Percentiles rank a stretch among this genome's conserved stretches.
phyloP scores from a whole-genome alignment of 441 rosid species.

The Isatis lusitanica region DNA sequence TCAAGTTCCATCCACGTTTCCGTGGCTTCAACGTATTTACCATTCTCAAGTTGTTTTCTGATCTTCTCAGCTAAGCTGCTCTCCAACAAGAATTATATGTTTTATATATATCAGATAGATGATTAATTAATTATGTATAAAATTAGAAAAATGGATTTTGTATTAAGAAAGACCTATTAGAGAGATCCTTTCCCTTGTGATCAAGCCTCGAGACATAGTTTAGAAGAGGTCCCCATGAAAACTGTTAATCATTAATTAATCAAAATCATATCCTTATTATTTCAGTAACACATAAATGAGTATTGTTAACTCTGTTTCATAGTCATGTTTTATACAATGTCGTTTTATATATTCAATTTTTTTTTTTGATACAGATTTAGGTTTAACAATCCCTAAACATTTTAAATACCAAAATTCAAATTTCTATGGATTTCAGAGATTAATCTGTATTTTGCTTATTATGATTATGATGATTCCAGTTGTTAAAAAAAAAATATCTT shows the following conservation, averaged over 20 bases:
- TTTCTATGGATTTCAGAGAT: too few species aligned
- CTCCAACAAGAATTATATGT: background rate
- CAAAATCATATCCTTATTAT: background rate
- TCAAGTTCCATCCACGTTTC: conserved; percentile 63
- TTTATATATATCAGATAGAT: conserved; percentile 6
- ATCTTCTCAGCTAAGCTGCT: conserved; percentile 62
- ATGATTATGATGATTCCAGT: too few species aligned
- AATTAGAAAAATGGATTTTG: background rate
- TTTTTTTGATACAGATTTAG: background rate
- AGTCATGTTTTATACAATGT: background rate
- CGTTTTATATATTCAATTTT: background rate
- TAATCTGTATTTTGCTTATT: too few species aligned
- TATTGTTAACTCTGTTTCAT: background rate
- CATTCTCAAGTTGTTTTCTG: conserved; percentile 52
- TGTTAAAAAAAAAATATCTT: too few species aligned
- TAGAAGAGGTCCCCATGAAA: conserved; percentile 90
- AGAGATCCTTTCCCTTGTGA: conserved; percentile 46
- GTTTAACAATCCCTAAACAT: too few species aligned
- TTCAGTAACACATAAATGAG: background rate
- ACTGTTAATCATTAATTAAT: conserved; percentile 40
- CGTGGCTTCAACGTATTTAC: conserved; percentile 56
- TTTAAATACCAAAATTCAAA: too few species aligned
- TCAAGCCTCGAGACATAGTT: conserved; percentile 70
- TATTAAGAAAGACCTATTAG: conserved; percentile 54
- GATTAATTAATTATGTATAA: background rate